Evolutionary conservation across 805 yeast species (phyloP), one percentile per base, ranked within the genome.

Genomic region (Debaryomyces hansenii): DNA sequence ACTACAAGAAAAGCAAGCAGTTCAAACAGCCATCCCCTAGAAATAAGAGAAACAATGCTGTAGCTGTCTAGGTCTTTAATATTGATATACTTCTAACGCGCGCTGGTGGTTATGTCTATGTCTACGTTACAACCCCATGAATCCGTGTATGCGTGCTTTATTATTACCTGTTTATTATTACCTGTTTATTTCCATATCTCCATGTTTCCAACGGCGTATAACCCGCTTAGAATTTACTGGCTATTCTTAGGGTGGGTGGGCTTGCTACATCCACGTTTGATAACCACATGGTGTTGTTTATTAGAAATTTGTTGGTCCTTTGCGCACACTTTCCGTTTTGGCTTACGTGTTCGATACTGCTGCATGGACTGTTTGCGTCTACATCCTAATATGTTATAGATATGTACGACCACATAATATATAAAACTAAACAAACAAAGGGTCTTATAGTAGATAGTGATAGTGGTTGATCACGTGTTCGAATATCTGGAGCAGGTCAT

Each of bases 1-100:
- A 58, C 45, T 52, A 52, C 44, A 46, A 45, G 37, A 58, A 57
- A 36, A 52, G 50, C 42, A 48, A 48, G 40, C 46, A 52, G 16
- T 51, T 37, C 47, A 55, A 59, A 31, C 34, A 31, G 27, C 27
- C 27, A 16, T 16, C 18, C 2, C 10, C 27, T 24, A 24, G 27
- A 4, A 24, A 21, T 40, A 35, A 37, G 34, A 10, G 40, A 49
- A 29, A 49, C 52, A 45, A 52, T 48, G 45, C 42, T 37, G 37
- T 44, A 45, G 35, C 31, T 36, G 28, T 24, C 27, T 24, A 24
- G 4, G 4, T 5, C 27, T 24, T 24, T 2, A 24, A 24, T 24
- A 9, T 24, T 24, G 10, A 24, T 9, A 4, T 24, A 24, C 10
- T 24, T 7, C 10, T 24, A 16, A 7, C 27, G 27, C 27, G 27